phyloP scores from a whole-genome alignment of 164 flowering plant species.

The Cinnamomum chago region DNA sequence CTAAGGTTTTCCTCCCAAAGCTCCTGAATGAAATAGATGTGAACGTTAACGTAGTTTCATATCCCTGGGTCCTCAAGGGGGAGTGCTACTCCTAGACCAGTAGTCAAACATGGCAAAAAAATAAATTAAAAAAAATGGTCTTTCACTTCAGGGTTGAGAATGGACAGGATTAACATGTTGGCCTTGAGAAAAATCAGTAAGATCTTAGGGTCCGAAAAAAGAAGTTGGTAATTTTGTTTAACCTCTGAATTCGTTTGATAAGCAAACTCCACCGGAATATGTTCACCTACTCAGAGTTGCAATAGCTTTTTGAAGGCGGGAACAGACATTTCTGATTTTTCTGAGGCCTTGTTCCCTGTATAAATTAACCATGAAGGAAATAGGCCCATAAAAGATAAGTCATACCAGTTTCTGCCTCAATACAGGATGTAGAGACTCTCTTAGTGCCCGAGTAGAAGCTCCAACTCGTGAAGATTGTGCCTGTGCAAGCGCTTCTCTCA shows the following conservation, averaged over 20 bases:
- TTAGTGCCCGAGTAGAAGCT: conserved; percentile 87
- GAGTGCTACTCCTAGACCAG: not conserved
- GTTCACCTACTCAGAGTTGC: not conserved
- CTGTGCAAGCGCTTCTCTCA: conserved; percentile 98
- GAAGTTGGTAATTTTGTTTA: not conserved
- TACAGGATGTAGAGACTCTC: conserved; percentile 95
- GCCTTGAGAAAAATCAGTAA: not conserved
- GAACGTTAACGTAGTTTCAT: not conserved
- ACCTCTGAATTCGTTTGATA: not conserved
- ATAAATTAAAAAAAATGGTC: not conserved
- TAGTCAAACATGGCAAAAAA: not conserved
- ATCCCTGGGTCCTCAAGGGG: too few relatives aligned
- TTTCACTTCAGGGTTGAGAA: not conserved
- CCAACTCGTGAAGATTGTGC: conserved; percentile 98
- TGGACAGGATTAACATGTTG: not conserved
- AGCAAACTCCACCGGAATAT: too few relatives aligned
- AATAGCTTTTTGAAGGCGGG: not conserved
- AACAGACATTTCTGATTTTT: not conserved
- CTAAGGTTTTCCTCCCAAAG: conserved; percentile 99
- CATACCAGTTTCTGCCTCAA: conserved; percentile 90
- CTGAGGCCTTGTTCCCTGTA: not conserved
- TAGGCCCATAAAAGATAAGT: conserved; percentile 1
- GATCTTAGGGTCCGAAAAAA: not conserved
- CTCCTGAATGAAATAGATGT: conserved; percentile 27
- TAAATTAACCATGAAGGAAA: not conserved